Base-by-base conservation (phyloP, 2,329 filamentous ascomycete genomes). In the Verticillium klebahnii region DNA sequence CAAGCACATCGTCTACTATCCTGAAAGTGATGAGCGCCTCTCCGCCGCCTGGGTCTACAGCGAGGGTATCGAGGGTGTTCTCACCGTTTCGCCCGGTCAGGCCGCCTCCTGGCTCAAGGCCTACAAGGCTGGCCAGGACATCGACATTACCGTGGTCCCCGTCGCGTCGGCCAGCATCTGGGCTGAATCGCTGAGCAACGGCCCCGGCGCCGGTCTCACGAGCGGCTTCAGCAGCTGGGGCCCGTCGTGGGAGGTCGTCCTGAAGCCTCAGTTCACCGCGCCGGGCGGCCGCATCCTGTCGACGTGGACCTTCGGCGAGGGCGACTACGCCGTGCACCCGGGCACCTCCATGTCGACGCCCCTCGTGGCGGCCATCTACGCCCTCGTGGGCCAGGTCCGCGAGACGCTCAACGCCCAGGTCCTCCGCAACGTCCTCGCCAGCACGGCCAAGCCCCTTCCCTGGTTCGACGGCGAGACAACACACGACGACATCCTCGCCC, bases 291-390 rank as follows among this genome's bases (percentile, higher is more conserved):
- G 74, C 32, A 84, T 85, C 63, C 72, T 84, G 56, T 82, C 81
- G 9, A 85, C 82, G 1, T 85, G 77, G 63, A 80, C 78, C 3
- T 69, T 76, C 5, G 69, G 69, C 5, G 63, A 73, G 55, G 73
- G 76, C 8, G 65, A 70, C 5, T 85, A 85, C 63, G 78, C 76
- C 40, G 77, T 84, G 19, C 72, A 82, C 25, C 80, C 77, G 23
- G 83, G 83, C 12, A 86, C 83, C 0, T 84, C 80, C 1, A 85
- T 85, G 82, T 77, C 81, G 9, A 75, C 77, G 64, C 79, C 82
- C n/a, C 70, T 82, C 32, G 73, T 77, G 3, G 80, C 81, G 23
- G 77, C 73, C 56, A 71, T 74, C 37, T 69, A 70, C 31, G 73
- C 71, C 5, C 70, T 76, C n/a, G 64, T 74, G 32, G 66, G 65